phyloP scores from a whole-genome alignment of 805 yeast genomes.

The Candida koratica region DNA sequence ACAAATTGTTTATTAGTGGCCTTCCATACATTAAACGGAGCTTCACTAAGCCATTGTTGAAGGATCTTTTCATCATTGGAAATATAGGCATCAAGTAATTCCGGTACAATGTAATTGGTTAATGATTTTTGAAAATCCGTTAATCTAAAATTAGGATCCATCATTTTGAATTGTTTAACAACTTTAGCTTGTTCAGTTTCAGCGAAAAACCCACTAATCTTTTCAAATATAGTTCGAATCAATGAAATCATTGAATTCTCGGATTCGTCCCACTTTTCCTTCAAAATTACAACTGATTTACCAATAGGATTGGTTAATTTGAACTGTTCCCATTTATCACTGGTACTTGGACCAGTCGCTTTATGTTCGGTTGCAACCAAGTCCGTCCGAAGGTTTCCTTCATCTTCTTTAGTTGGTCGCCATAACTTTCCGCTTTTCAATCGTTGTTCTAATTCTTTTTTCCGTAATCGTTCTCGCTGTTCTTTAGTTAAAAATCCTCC shows the following conservation, averaged over 20 bases:
- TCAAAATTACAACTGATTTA: slow-evolving; percentile 54
- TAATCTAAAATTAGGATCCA: slow-evolving; percentile 84
- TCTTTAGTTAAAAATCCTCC: slow-evolving; percentile 92
- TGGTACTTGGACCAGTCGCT: slow-evolving; percentile 63
- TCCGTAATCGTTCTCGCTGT: slow-evolving; percentile 67
- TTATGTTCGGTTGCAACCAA: slow-evolving; percentile 79
- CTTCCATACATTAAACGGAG: slow-evolving; percentile 91
- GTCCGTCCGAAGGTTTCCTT: slow-evolving; percentile 74
- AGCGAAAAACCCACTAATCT: slow-evolving; percentile 83
- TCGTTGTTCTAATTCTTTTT: slow-evolving; percentile 47
- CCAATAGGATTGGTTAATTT: slow-evolving; percentile 69
- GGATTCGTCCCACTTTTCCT: slow-evolving; percentile 82
- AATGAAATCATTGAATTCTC: slow-evolving; percentile 86
- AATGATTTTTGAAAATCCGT: slow-evolving; percentile 77
- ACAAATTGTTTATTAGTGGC: slow-evolving; percentile 89
- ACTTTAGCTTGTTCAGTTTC: slow-evolving; percentile 97
- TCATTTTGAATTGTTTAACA: slow-evolving; percentile 73
- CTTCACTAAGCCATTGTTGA: slow-evolving; percentile 92
- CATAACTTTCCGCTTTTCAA: slow-evolving; percentile 64
- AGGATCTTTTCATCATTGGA: slow-evolving; percentile 82
- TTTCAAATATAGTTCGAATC: slow-evolving; percentile 73
- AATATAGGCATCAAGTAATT: slow-evolving; percentile 89
- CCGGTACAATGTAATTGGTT: slow-evolving; percentile 92
- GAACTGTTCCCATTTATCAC: slow-evolving; percentile 63
- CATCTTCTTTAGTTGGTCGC: slow-evolving; percentile 26